Percentiles rank a stretch among this genome's conserved stretches.
phyloP scores from a whole-genome alignment of 805 yeast genomes.

The Blastobotrys robertii region DNA sequence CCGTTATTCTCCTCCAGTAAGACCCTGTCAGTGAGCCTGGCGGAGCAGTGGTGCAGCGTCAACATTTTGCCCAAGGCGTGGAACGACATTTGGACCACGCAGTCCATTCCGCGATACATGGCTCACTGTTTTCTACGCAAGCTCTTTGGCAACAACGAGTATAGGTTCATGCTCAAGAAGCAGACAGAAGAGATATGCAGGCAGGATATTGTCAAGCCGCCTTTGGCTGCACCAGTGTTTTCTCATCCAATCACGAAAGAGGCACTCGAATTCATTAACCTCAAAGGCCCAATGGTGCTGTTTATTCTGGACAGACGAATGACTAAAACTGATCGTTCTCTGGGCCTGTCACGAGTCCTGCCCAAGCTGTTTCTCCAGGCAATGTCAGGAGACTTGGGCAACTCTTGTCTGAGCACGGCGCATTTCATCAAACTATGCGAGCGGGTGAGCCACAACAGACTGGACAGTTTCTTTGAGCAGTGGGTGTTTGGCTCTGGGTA shows the following conservation, averaged over 20 bases:
- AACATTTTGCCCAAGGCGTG: conserved; percentile 72
- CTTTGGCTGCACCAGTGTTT: conserved; percentile 64
- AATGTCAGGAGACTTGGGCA: conserved; percentile 85
- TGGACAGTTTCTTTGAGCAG: conserved; percentile 78
- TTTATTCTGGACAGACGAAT: conserved; percentile 80
- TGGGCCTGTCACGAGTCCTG: conserved; percentile 83
- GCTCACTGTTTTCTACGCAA: conserved; percentile 55
- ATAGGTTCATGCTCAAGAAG: conserved; percentile 57
- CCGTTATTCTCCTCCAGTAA: conserved; percentile 67
- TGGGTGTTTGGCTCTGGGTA: conserved; percentile 90
- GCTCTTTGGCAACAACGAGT: conserved; percentile 78
- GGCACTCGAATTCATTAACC: conserved; percentile 57
- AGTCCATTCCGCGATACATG: conserved; percentile 82
- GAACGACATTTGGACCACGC: conserved; percentile 81
- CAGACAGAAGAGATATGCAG: conserved; percentile 59
- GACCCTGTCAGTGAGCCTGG: conserved; percentile 53
- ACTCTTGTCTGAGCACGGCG: conserved; percentile 64
- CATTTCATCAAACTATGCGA: conserved; percentile 95
- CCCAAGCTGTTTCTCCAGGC: conserved; percentile 89
- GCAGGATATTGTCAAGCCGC: conserved; percentile 68
- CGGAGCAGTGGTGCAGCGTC: conserved; percentile 90
- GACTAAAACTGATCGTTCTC: conserved; percentile 92
- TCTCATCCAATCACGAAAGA: conserved; percentile 51
- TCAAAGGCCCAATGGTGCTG: conserved; percentile 80
- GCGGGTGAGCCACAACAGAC: conserved; percentile 76